phyloP scores from a whole-genome alignment of 345 rosid genomes.

The Eutrema japonicum region DNA sequence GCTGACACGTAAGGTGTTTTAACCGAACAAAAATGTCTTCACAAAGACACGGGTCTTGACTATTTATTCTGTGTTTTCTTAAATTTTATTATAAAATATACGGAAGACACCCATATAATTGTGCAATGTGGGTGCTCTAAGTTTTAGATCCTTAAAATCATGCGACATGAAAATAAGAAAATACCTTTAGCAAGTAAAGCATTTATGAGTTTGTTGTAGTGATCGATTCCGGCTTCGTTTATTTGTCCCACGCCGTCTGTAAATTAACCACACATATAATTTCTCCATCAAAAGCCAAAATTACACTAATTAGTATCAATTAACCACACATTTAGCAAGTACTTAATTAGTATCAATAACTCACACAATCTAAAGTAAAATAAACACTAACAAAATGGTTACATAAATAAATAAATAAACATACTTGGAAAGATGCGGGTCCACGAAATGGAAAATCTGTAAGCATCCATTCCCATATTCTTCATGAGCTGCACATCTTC shows the following conservation, averaged over 20 bases:
- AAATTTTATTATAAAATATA: no score
- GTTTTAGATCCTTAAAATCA: not conserved
- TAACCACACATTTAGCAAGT: no score
- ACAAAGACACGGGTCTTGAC: no score
- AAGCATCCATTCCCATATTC: slow-evolving; percentile 95
- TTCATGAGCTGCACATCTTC: slow-evolving; percentile 92
- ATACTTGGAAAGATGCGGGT: slow-evolving; percentile 88
- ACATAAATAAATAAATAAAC: not conserved
- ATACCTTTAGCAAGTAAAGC: slow-evolving; percentile 79
- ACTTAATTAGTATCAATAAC: not conserved
- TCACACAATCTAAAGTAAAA: not conserved
- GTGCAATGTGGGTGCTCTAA: no score
- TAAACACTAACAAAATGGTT: not conserved
- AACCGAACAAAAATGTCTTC: no score
- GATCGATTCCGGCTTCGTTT: slow-evolving; percentile 91
- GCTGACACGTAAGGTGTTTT: no score
- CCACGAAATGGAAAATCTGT: slow-evolving; percentile 91
- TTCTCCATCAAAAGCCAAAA: not conserved
- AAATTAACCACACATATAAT: not conserved
- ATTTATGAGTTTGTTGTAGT: slow-evolving; percentile 80
- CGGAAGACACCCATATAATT: no score
- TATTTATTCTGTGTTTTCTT: no score
- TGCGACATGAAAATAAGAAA: not conserved
- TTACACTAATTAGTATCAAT: no score
- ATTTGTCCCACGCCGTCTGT: slow-evolving; percentile 79